Evolutionary conservation across 106 monocot genomes (phyloP), one percentile per base, ranked within the genome.

Genomic region (Acorus gramineus): DNA sequence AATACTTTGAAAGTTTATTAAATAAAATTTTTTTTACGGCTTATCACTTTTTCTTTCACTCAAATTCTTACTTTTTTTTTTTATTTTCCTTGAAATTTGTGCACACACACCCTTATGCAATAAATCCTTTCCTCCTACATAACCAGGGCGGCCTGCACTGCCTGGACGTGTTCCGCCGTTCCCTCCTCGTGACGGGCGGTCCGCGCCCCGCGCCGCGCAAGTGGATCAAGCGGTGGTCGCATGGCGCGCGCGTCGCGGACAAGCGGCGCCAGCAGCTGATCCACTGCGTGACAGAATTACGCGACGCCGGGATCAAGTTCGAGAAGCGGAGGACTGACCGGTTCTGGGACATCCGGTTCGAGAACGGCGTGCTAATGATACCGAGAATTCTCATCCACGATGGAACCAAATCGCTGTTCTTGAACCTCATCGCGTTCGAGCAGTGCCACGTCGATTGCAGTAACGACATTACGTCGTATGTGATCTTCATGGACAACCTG

Each of bases 341-440:
- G 0, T 88, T 88, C 71, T 88, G 87, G 85, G 92, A 93, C 80
- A 59, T 85, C 14, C 57, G 64, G 11, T 93, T 87, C 74, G 53
- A 62, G 8, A 47, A 76, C 44, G 87, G 92, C 3, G 75, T 80
- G 13, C 73, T 93, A 42, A 48, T 62, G 42, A 82, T 93, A 57
- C 92, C 85, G 2, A 60, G 87, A 2, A 57, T 93, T 11, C 65
- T 85, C 4, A 80, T 93, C 66, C 82, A 85, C 68, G 87, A 93
- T 45, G 82, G 85, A 10, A 88, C 85, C 14, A 85, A 78, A 12
- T 82, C 87, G 1, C 54, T 92, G 2, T 93, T 87, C 67, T 77
- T 87, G 2, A 87, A 87, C 64, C 87, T 93, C 63, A 93, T 93
- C 55, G 92, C 87, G 4, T 88, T 84, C 74, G 91, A 92, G 79